Percentiles rank a stretch among this genome's conserved stretches.
Evolutionary conservation across 495 filamentous ascomycete species (phyloP).

Genomic region (Penicilliopsis zonata): DNA sequence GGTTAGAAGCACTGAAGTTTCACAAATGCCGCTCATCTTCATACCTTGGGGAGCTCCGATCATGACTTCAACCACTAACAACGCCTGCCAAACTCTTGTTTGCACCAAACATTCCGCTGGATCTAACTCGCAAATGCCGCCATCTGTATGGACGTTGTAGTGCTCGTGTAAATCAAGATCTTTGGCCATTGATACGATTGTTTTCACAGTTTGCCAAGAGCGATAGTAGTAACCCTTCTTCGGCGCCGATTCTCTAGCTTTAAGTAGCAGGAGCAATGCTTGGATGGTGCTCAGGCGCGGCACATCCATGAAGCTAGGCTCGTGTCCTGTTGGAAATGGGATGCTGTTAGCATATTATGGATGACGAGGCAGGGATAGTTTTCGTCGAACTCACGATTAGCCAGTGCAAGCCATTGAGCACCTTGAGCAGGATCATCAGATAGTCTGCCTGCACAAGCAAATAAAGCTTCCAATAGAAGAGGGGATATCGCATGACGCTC

Average conservation of each 20-base stretch:
- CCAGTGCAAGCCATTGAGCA: constrained; percentile 88
- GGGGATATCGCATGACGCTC: constrained; percentile 82
- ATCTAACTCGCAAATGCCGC: constrained; percentile 53
- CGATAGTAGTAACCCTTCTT: constrained; percentile 94
- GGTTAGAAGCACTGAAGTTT: constrained; percentile 13
- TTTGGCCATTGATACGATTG: constrained; percentile 82
- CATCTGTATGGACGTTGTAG: constrained; percentile 59
- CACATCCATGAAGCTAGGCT: constrained; percentile 92
- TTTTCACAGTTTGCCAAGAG: constrained; percentile 95
- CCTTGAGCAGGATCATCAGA: constrained; percentile 75
- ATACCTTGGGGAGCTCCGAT: constrained; percentile 89
- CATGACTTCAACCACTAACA: constrained; percentile 84
- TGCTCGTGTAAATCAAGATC: constrained; percentile 90
- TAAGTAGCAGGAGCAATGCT: constrained; percentile 75
- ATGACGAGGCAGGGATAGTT: no score
- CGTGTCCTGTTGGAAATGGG: constrained; percentile 52
- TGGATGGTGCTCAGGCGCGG: constrained; percentile 90
- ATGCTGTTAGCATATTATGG: not conserved
- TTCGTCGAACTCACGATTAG: constrained; percentile 54
- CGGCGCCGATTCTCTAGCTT: constrained; percentile 82
- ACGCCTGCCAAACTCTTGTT: constrained; percentile 81
- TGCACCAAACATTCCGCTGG: constrained; percentile 69
- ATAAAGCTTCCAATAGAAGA: constrained; percentile 85
- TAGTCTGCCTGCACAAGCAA: constrained; percentile 78
- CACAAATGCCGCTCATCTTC: constrained; percentile 3